Evolutionary conservation across 2,329 filamentous ascomycete genomes (phyloP), one percentile per base, ranked within the genome.

Genomic region (Ambrosiella cleistominuta): DNA sequence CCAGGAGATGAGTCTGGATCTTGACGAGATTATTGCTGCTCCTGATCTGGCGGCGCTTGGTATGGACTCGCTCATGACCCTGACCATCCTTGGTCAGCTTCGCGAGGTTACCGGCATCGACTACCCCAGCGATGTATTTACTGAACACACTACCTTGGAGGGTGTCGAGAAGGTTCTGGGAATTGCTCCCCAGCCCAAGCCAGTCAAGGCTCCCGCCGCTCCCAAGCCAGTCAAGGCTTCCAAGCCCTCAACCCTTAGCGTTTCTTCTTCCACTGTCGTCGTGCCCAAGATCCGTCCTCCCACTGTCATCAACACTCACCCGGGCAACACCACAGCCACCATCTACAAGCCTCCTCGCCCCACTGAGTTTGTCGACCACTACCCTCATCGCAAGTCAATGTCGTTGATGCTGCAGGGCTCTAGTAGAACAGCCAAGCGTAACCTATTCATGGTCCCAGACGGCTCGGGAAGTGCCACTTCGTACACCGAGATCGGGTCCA

Each of bases 1-100:
- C n/a, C 73, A 76, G 42, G 83, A 87, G 68, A 85, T 86, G 76
- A 81, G 81, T 59, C 79, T 86, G n/a, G 78, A 82, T 27, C 72
- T 83, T 9, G 78, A 81, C 37, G 82, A 86, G 63, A 72, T 81
- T 37, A 67, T 76, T 2, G 75, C 75, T 19, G 74, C 75, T 0
- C 73, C 75, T 0, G 75, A 79, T 62, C 69, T 81, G 57, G 73
- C 74, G n/a, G 74, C 75, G 1, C 68, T 80, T 11, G 78, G 78
- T 2, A 78, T 81, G 70, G 78, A 81, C 65, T 81, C 77, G 1
- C 70, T 80, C 19, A 78, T 81, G 71, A 76, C 74, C 44, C 65
- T 81, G 37, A 74, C 75, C 2, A 79, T 81, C 56, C 69, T 78
- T 1, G 75, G 76, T 42, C 73, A 73, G 1, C 70, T 81, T 35